phyloP scores from a whole-genome alignment of 257 asterid species.

The Solanum tacnaense region DNA sequence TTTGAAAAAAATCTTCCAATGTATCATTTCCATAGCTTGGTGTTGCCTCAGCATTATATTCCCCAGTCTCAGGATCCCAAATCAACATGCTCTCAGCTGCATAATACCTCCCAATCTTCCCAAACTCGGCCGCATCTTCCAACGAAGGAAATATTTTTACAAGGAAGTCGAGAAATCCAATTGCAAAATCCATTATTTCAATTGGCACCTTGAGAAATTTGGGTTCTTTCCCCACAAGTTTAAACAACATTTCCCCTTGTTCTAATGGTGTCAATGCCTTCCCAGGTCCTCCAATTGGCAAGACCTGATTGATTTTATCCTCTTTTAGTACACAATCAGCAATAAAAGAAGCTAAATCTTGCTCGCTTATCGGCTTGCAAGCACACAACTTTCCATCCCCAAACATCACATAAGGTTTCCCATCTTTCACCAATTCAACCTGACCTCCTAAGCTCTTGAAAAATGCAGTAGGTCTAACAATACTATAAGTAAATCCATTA shows the following conservation, averaged over 20 bases:
- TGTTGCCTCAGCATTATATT: constrained; percentile 69
- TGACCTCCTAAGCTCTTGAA: constrained; percentile 98
- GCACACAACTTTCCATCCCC: constrained; percentile 90
- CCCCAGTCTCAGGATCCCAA: constrained; percentile 62
- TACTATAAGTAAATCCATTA: constrained; percentile 52
- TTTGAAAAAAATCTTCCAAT: constrained; percentile 73
- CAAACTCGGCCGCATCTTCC: constrained; percentile 92
- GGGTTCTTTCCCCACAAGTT: constrained; percentile 59
- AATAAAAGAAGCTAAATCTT: constrained; percentile 68
- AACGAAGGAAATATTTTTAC: constrained; percentile 68
- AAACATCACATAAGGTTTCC: constrained; percentile 97
- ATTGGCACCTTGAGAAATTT: constrained; percentile 82
- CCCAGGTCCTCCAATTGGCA: constrained; percentile 91
- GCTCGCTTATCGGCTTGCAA: constrained; percentile 90
- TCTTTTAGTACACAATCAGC: constrained; percentile 65
- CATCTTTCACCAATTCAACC: constrained; percentile 81
- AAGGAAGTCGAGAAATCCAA: constrained; percentile 66
- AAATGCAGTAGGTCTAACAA: constrained; percentile 94
- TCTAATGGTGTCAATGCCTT: constrained; percentile 85
- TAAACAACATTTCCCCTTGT: constrained; percentile 88
- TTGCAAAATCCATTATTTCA: constrained; percentile 83
- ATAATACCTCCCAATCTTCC: constrained; percentile 94
- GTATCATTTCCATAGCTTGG: constrained; percentile 89
- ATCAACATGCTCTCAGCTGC: constrained; percentile 93
- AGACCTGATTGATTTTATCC: constrained; percentile 40